A percentile compares a stretch with the other conserved stretches of the same genome.
Evolutionary conservation across 495 filamentous ascomycete genomes (phyloP).

Genomic region (Daldinia decipiens): DNA sequence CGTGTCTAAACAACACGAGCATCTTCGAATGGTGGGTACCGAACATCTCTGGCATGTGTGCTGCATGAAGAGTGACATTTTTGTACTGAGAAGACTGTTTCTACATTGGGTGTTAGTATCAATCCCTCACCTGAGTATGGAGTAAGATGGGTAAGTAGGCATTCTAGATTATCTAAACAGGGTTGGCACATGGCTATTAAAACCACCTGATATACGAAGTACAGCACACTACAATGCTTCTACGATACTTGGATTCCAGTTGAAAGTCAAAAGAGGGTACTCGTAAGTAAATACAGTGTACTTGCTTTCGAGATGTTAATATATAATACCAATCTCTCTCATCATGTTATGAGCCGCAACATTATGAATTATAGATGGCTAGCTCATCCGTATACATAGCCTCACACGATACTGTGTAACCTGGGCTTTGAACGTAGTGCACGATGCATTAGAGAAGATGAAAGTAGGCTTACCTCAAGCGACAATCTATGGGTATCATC

Average conservation of each 20-base stretch:
- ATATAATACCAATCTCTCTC: neutral
- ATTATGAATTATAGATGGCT: neutral
- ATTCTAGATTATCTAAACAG: neutral
- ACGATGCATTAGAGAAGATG: neutral
- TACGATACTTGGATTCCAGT: neutral
- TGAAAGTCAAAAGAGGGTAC: neutral
- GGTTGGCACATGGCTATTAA: neutral
- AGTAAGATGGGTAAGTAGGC: neutral
- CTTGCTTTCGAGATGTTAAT: neutral
- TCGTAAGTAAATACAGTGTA: neutral
- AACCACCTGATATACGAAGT: neutral
- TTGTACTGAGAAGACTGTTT: slow-evolving; percentile 66
- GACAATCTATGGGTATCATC: slow-evolving; percentile 69
- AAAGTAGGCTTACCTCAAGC: slow-evolving; percentile 66
- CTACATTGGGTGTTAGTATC: slow-evolving; percentile 45
- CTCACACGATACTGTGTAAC: neutral
- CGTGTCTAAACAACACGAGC: slow-evolving; percentile 81
- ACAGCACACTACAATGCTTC: neutral
- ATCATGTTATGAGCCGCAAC: neutral
- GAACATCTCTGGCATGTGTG: slow-evolving; percentile 86
- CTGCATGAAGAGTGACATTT: slow-evolving; percentile 77
- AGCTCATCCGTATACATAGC: neutral
- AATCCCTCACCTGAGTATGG: neutral
- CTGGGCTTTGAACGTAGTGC: neutral
- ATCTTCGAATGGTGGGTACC: slow-evolving; percentile 87